Conservation (phyloP, 805 yeast species). For the Saturnispora dispora region DNA sequence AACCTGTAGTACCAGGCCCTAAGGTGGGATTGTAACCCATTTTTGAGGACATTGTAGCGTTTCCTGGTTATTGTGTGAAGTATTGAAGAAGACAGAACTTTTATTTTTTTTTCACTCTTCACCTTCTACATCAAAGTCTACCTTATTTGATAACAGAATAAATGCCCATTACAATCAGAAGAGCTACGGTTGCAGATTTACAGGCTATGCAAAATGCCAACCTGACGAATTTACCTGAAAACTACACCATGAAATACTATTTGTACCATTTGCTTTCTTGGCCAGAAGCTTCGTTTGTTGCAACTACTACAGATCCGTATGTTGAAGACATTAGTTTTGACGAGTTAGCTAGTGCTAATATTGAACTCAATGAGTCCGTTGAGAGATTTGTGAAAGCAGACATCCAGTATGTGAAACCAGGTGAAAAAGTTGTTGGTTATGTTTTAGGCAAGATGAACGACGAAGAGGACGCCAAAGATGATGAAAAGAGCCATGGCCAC, state of each 20-base stretch:
- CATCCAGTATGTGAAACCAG: conserved; percentile 47
- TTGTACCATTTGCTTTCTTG: conserved; percentile 89
- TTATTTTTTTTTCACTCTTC: not conserved
- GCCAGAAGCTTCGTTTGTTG: conserved; percentile 97
- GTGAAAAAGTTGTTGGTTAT: conserved; percentile 89
- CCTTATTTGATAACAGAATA: not conserved
- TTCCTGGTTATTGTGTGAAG: not conserved
- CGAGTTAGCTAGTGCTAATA: conserved; percentile 14
- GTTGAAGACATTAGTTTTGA: conserved; percentile 16
- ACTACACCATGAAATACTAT: conserved; percentile 85
- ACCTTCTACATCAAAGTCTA: not conserved
- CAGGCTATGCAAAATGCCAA: conserved; percentile 96
- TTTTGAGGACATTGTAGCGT: not conserved
- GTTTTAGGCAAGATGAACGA: conserved; percentile 96
- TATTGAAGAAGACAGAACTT: not conserved
- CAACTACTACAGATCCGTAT: conserved; percentile 61
- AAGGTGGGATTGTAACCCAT: not conserved
- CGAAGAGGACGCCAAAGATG: conserved; percentile 51
- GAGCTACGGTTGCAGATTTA: conserved; percentile 76
- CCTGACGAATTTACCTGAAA: conserved; percentile 86
- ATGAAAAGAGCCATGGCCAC: conserved; percentile 73
- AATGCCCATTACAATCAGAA: conserved; percentile 83
- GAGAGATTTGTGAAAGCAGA: conserved; percentile 17
- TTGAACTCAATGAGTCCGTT: conserved; percentile 1
- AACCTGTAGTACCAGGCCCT: conserved; percentile 1